Percentiles rank a stretch among this genome's conserved stretches.
These are phyloP conservation scores for Arthrinium phaeospermum DNA, from an alignment of 2,329 filamentous ascomycete genomes.

Conservation along the genomic window DNA sequence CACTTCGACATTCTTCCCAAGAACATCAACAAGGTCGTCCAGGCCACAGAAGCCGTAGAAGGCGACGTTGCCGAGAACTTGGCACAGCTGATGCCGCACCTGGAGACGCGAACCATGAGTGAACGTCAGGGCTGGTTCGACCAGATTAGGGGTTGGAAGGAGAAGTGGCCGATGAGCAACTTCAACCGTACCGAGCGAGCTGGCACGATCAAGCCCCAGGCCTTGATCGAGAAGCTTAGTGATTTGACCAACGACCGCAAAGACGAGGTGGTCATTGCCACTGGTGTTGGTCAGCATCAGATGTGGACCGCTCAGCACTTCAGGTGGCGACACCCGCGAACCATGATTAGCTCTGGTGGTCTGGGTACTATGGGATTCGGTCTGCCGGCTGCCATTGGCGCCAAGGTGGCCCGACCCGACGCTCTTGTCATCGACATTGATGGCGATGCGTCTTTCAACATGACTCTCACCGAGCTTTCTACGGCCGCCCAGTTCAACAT, in stretches of 20 bases:
- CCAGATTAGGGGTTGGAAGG: conserved; percentile 90
- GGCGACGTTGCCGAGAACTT: conserved; percentile 88
- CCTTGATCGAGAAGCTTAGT: conserved; percentile 88
- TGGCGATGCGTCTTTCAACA: conserved; percentile 98
- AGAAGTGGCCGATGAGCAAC: conserved; percentile 81
- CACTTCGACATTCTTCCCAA: conserved; percentile 99
- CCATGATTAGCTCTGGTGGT: conserved; percentile 96
- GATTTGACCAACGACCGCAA: conserved; percentile 82
- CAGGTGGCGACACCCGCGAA: conserved; percentile 88
- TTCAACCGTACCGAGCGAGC: conserved; percentile 80
- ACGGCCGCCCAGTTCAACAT: conserved; percentile 97
- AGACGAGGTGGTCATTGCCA: conserved; percentile 84
- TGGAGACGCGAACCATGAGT: conserved; percentile 65
- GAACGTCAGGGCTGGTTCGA: conserved; percentile 85
- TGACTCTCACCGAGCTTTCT: conserved; percentile 95
- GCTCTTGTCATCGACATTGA: conserved; percentile 94
- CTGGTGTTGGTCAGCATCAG: conserved; percentile 96
- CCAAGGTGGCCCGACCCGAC: conserved; percentile 83
- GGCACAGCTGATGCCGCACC: conserved; percentile 72
- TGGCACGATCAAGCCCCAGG: conserved; percentile 92
- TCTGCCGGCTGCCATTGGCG: conserved; percentile 91
- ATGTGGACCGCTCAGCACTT: conserved; percentile 99
- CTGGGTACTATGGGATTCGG: conserved; percentile 97
- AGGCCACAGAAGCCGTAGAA: conserved; percentile 93
- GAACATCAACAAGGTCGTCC: conserved; percentile 99